Base-by-base conservation (phyloP, 192 early-diverging fungal genomes). In the Neocallimastix lanati region DNA sequence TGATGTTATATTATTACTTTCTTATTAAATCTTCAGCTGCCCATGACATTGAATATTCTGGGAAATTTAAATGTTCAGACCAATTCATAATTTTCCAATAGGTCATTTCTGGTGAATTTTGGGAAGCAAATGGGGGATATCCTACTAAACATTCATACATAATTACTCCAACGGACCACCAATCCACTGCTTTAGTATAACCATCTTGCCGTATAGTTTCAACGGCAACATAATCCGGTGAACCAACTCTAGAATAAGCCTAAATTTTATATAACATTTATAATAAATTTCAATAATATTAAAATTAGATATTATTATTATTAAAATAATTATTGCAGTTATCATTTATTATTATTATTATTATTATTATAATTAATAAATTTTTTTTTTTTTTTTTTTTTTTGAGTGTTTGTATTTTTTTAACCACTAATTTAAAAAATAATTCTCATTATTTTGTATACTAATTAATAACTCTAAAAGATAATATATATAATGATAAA, bases 131-230 rank as follows among this genome's bases (percentile, higher is more conserved):
- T 11, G 98, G 97, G 58, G 97, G 97, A 82, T 97, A 99, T 58
- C 33, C 98, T 40, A 95, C 92, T 81, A 99, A 86, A 81, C 97
- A 98, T 83, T 99, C 98, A 87, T 94, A 99, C 94, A 99, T 98
- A 83, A 99, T 99, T 12, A 96, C 96, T 29, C 98, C 98, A 30
- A 99, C 83, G 11, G 96, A 97, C 98, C 98, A 99, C 94, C 95
- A 99, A 88, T 99, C 98, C 82, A 96, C 98, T 78, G 96, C 95
- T 83, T 95, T 92, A 79, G 93, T 92, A 87, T 99, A 99, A 13
- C 97, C 97, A 77, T 94, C 92, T 82, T 96, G 95, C 81, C 90
- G 79, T 82, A 99, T 96, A 76, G 96, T 95, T 67, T 67, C 50
- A 25, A 67, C 50, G 25, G 97, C 96, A 84, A 96, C 95, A 82